Percentiles rank a stretch among this genome's conserved stretches.
phyloP scores from a whole-genome alignment of 2,329 filamentous ascomycete species.

The Aspergillus floridensis region DNA sequence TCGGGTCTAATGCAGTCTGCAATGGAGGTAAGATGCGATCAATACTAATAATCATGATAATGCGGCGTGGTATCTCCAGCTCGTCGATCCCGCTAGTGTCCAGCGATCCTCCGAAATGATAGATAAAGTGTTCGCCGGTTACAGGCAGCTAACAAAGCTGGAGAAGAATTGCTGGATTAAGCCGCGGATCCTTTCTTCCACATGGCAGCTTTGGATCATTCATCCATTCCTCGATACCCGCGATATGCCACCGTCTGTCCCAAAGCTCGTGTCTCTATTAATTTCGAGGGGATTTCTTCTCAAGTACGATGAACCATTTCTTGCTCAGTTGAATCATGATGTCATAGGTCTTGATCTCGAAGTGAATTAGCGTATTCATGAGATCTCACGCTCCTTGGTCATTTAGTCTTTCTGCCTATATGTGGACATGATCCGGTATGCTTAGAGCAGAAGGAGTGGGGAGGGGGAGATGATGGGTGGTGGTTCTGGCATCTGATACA shows the following conservation, averaged over 20 bases:
- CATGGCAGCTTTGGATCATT: conserved; percentile 19
- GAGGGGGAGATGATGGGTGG: neutral
- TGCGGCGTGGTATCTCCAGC: conserved; percentile 19
- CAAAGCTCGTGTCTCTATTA: neutral
- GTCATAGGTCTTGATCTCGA: conserved; percentile 9
- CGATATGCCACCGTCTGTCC: conserved; percentile 1
- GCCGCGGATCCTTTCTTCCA: conserved; percentile 11
- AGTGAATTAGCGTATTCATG: neutral
- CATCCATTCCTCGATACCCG: conserved; percentile 17
- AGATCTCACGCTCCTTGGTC: conserved; percentile 19
- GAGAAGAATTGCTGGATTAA: no score
- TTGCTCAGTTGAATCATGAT: conserved; percentile 10
- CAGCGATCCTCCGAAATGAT: conserved; percentile 12
- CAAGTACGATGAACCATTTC: neutral
- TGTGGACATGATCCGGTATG: conserved; percentile 17
- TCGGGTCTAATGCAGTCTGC: neutral
- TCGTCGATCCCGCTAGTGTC: conserved; percentile 17
- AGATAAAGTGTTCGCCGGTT: neutral
- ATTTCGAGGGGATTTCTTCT: neutral
- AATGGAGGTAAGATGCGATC: neutral
- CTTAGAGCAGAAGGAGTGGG: conserved; percentile 8
- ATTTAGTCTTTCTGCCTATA: conserved; percentile 10
- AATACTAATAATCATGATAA: neutral
- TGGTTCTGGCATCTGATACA: conserved; percentile 22
- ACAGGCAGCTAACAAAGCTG: neutral